A percentile compares a stretch with the other conserved stretches of the same genome.
These are phyloP conservation scores for Cryptococcus jaspeensis DNA, from an alignment of 1,284 basidiomycete genomes.

Conservation along the genomic window DNA sequence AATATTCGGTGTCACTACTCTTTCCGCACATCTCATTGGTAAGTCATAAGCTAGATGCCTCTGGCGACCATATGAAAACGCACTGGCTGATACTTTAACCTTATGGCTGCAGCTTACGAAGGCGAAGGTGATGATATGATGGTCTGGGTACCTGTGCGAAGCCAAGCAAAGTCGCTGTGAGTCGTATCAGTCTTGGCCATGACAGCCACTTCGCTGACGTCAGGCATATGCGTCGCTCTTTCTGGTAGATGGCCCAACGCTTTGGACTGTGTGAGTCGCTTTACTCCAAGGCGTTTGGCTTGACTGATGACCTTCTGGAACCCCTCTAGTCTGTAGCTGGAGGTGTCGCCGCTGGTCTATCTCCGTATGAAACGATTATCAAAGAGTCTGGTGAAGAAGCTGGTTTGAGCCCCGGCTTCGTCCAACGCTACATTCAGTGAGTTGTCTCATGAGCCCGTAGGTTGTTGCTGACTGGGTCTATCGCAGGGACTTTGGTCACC, in stretches of 20 bases:
- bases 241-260: slow-evolving; percentile 62
- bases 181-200: no score
- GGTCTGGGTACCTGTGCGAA: slow-evolving; percentile 85
- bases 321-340: slow-evolving; percentile 53
- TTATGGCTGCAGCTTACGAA: slow-evolving; percentile 36
- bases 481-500: slow-evolving; percentile 36
- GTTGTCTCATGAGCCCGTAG: no score
- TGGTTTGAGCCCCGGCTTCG: slow-evolving; percentile 65
- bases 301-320: background rate
- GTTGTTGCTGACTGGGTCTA: slow-evolving; percentile 11
- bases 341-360: slow-evolving; percentile 66
- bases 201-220: no score
- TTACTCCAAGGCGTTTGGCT: background rate
- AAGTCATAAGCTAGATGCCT: no score
- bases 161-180: slow-evolving; percentile 84
- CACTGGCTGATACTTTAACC: background rate
- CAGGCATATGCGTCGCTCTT: slow-evolving; percentile 6
- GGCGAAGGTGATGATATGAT: slow-evolving; percentile 52
- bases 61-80: background rate
- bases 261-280: slow-evolving; percentile 32
- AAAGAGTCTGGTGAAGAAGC: slow-evolving; percentile 95
- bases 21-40: slow-evolving; percentile 55
- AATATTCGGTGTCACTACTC: slow-evolving; percentile 86
- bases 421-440: slow-evolving; percentile 60
- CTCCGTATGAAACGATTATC: slow-evolving; percentile 70